Conservation (phyloP, 345 rosid genomes). For the Gynandropsis gynandra region DNA sequence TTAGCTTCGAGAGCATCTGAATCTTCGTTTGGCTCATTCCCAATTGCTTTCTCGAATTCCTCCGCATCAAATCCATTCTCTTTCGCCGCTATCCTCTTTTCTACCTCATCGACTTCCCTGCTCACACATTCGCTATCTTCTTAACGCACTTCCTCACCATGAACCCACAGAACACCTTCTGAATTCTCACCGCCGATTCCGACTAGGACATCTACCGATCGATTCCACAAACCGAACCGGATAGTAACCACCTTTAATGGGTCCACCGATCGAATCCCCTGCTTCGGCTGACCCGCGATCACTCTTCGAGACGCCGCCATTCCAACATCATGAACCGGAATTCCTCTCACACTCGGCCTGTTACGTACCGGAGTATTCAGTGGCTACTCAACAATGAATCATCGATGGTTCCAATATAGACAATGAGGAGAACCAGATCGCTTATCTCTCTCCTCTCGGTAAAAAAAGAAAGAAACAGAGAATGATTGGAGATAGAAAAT, state of each 20-base stretch:
- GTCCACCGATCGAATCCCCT: slow-evolving; percentile 1
- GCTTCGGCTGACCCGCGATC: not conserved
- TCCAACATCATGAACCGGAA: slow-evolving; percentile 3
- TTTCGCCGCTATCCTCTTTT: slow-evolving; percentile 29
- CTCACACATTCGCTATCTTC: slow-evolving; percentile 35
- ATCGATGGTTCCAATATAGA: slow-evolving; percentile 39
- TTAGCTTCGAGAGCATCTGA: too few relatives aligned
- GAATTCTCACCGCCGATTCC: slow-evolving; percentile 40
- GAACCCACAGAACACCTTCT: slow-evolving; percentile 48
- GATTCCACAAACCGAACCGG: slow-evolving; percentile 41
- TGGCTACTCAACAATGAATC: slow-evolving; percentile 24
- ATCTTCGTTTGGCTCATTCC: too few relatives aligned
- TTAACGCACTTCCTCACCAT: slow-evolving; percentile 47
- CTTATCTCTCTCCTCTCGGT: too few relatives aligned
- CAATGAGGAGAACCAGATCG: too few relatives aligned
- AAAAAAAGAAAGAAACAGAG: too few relatives aligned
- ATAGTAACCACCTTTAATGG: slow-evolving; percentile 38
- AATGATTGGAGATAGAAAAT: too few relatives aligned
- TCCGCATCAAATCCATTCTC: slow-evolving; percentile 34
- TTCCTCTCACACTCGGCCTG: not conserved
- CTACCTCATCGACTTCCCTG: slow-evolving; percentile 38
- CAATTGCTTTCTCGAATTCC: slow-evolving; percentile 37
- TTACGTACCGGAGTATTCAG: slow-evolving; percentile 16
- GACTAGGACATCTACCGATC: slow-evolving; percentile 20
- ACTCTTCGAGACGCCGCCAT: not conserved